Conservation (phyloP, 768 basidiomycete species). For the Leucosporidium scottii region DNA sequence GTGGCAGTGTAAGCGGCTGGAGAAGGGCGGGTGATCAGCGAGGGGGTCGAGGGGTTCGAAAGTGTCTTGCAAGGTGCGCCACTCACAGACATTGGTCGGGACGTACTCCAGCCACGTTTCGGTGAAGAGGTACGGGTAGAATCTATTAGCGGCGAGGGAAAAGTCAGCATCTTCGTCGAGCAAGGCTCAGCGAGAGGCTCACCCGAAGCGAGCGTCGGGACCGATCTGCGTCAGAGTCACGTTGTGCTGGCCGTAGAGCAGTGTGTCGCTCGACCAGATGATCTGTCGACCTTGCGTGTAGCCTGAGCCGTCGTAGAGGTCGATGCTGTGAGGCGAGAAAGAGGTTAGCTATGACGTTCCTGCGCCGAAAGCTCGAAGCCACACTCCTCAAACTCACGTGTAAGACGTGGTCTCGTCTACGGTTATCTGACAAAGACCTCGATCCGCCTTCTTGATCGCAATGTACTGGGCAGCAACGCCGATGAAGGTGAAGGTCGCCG, state of each 20-base stretch:
- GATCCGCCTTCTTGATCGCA: constrained; percentile 20
- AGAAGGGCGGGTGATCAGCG: no score
- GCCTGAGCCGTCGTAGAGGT: constrained; percentile 27
- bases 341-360: no score
- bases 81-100: constrained; percentile 11
- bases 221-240: constrained; percentile 23
- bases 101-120: constrained; percentile 23
- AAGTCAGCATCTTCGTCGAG: background rate
- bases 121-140: constrained; percentile 29
- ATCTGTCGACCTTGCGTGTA: constrained; percentile 6
- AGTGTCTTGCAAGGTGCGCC: no score
- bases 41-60: background rate
- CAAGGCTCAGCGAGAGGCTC: background rate
- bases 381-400: background rate
- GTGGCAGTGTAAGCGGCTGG: constrained; percentile 20
- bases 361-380: no score
- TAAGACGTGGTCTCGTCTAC: constrained; percentile 10
- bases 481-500: constrained; percentile 25
- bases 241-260: constrained; percentile 23
- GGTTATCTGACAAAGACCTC: constrained; percentile 19
- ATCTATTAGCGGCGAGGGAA: background rate
- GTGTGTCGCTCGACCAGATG: constrained; percentile 18
- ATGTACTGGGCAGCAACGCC: constrained; percentile 23
- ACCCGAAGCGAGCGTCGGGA: constrained; percentile 30
- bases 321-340: background rate